A percentile compares a stretch with the other conserved stretches of the same genome.
Evolutionary conservation across 345 rosid species (phyloP).

Genomic region (Hibiscus tridactylites): DNA sequence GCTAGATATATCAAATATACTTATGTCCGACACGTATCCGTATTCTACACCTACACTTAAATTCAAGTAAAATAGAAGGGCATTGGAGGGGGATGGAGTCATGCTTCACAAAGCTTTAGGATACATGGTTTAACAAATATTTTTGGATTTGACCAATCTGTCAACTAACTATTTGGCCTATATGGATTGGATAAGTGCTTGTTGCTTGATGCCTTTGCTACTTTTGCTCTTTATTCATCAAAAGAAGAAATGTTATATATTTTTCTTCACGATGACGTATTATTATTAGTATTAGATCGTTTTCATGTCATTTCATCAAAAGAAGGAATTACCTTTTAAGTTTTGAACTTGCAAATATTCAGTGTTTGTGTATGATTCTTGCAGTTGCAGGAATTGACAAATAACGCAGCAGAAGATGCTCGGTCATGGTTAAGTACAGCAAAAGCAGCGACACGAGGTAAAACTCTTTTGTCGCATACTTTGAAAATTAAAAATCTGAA

Average conservation of each 20-base stretch:
- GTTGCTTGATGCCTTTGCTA: not conserved
- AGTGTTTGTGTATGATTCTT: conserved; percentile 13
- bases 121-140: not conserved
- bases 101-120: not conserved
- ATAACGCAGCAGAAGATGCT: conserved; percentile 56
- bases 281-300: not conserved
- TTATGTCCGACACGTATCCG: too few relatives aligned
- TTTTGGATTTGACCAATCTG: not conserved
- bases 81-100: not conserved
- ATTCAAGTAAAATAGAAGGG: not conserved
- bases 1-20: too few relatives aligned
- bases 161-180: not conserved
- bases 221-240: not conserved
- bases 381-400: conserved; percentile 65
- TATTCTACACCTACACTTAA: not conserved
- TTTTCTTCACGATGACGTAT: not conserved
- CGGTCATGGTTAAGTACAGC: conserved; percentile 62
- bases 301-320: not conserved
- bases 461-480: not conserved
- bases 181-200: not conserved
- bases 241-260: not conserved
- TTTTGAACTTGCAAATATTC: not conserved
- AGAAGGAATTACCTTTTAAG: not conserved
- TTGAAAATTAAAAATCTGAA: not conserved
- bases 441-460: conserved; percentile 64